Conservation (phyloP, 441 rosid genomes). For the Syzygium malaccense region DNA sequence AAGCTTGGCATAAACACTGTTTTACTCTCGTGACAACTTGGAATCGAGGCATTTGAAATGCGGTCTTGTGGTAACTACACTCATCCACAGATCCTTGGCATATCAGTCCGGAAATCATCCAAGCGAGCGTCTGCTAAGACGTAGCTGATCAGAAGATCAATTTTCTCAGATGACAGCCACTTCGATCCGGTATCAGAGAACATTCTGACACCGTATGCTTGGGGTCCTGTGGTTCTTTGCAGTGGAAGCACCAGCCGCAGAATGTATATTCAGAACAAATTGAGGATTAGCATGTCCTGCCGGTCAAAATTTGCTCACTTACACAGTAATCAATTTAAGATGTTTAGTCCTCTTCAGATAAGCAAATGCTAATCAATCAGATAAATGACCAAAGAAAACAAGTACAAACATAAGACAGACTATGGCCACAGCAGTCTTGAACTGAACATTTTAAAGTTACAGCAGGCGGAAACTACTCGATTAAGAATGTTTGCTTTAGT, state of each 20-base stretch:
- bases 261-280: not conserved
- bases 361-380: not conserved
- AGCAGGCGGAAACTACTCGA: not conserved
- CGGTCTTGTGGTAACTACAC: not conserved
- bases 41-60: not conserved
- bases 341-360: not conserved
- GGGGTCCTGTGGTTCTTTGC: not conserved
- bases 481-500: not conserved
- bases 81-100: not conserved
- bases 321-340: not conserved
- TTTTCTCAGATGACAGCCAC: too few species aligned
- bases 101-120: not conserved
- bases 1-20: not conserved
- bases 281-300: not conserved
- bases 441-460: not conserved
- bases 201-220: not conserved
- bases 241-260: not conserved
- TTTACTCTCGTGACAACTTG: not conserved
- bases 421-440: not conserved
- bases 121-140: not conserved
- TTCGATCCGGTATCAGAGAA: not conserved
- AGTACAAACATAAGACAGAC: not conserved
- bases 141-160: not conserved
- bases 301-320: not conserved
- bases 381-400: not conserved